Conservation (phyloP, 495 filamentous ascomycete species). For the Podospora comata region DNA sequence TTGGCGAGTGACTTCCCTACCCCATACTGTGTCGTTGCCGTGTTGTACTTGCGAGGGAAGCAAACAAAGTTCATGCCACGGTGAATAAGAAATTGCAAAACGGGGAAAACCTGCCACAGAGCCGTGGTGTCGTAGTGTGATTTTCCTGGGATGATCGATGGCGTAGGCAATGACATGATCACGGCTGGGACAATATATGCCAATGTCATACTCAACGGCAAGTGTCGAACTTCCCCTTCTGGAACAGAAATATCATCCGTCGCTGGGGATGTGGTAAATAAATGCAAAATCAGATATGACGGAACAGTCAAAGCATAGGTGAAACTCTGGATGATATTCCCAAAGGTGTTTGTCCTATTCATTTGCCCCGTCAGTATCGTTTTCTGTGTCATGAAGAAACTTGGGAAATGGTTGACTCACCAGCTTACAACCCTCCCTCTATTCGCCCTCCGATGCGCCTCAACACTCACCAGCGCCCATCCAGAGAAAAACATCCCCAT, state of each 20-base stretch:
- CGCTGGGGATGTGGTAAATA: not conserved
- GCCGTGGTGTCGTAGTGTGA: not conserved
- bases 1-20: not conserved
- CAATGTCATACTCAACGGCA: not conserved
- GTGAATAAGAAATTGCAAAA: not conserved
- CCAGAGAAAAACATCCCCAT: not conserved
- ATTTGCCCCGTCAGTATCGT: not conserved
- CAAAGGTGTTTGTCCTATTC: not conserved
- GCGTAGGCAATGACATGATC: not conserved
- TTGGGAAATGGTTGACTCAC: not conserved
- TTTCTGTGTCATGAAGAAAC: not conserved
- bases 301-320: not conserved
- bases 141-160: not conserved
- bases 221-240: not conserved
- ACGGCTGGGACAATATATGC: not conserved
- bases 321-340: not conserved
- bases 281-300: not conserved
- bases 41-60: not conserved
- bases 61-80: not conserved
- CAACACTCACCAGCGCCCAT: conserved; percentile 1
- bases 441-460: not conserved
- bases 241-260: not conserved
- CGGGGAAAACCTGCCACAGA: not conserved
- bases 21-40: not conserved
- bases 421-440: not conserved